These are phyloP conservation scores for Suillus americanus DNA, from an alignment of 768 basidiomycete genomes.

Conservation along the genomic window DNA sequence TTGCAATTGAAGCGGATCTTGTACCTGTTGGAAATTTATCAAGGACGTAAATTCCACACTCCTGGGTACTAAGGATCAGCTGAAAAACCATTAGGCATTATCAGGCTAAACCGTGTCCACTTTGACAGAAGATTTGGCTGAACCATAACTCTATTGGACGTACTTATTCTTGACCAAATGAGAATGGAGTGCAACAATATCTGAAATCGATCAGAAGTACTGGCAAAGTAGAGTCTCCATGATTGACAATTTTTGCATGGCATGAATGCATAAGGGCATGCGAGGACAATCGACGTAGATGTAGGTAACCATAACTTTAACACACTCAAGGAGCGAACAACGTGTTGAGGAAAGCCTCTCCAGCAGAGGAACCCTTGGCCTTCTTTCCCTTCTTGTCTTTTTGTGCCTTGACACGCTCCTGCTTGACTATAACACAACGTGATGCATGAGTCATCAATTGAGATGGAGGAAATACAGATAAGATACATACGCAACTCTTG, in stretches of 20 bases:
- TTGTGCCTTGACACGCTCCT: conserved; percentile 67
- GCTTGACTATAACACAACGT: conserved; percentile 56
- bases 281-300: conserved; percentile 8
- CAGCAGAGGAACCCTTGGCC: conserved; percentile 64
- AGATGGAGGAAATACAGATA: neutral
- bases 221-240: neutral
- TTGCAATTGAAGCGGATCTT: neutral
- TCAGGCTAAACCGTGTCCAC: neutral
- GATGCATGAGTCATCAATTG: conserved; percentile 9
- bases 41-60: neutral
- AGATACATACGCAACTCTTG: conserved; percentile 80
- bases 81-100: neutral
- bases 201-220: neutral
- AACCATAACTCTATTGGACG: neutral
- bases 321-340: conserved; percentile 77
- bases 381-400: conserved; percentile 62
- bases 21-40: neutral
- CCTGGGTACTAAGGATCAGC: too few species aligned
- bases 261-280: conserved; percentile 15
- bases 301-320: conserved; percentile 8
- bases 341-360: conserved; percentile 80
- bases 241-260: conserved; percentile 2
- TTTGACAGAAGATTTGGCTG: neutral
- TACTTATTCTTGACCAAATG: neutral
- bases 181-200: neutral